phyloP scores from a whole-genome alignment of 169 alveolate genomes.

The Miamiensis avidus region DNA sequence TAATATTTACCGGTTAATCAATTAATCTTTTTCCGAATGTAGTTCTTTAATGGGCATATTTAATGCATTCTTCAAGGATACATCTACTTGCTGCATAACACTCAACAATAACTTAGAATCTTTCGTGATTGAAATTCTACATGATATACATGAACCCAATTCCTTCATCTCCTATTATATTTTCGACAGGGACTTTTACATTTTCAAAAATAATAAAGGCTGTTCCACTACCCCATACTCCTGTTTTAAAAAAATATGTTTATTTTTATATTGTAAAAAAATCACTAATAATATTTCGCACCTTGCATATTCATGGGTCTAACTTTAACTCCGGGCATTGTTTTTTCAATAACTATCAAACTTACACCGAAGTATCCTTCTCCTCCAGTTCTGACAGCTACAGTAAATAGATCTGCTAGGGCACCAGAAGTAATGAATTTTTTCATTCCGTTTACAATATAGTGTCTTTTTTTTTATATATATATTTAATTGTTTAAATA shows the following conservation, averaged over 20 bases:
- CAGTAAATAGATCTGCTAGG: constrained; percentile 52
- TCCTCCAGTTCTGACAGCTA: constrained; percentile 55
- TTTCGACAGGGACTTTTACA: constrained; percentile 45
- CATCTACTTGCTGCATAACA: constrained; percentile 48
- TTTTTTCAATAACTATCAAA: constrained; percentile 48
- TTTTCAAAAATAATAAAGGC: constrained; percentile 53
- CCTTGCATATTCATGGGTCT: constrained; percentile 39
- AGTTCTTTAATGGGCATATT: constrained; percentile 35
- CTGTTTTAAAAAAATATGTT: too few species aligned
- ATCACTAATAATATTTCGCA: too few species aligned
- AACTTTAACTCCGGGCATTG: constrained; percentile 43
- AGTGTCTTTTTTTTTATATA: constrained; percentile 39
- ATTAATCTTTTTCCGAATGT: constrained; percentile 47
- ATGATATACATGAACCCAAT: constrained; percentile 49
- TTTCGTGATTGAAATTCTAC: constrained; percentile 55
- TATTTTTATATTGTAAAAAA: too few species aligned
- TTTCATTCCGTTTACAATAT: constrained; percentile 54
- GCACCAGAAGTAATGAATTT: constrained; percentile 58
- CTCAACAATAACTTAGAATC: constrained; percentile 40
- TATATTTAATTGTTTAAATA: too few species aligned
- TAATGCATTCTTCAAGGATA: constrained; percentile 41
- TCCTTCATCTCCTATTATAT: constrained; percentile 19
- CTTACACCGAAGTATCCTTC: constrained; percentile 45
- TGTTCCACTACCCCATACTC: constrained; percentile 57
- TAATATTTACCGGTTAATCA: constrained; percentile 39